Base-by-base conservation (phyloP, 2,329 filamentous ascomycete genomes). In the Alternaria novae-zelandiae region DNA sequence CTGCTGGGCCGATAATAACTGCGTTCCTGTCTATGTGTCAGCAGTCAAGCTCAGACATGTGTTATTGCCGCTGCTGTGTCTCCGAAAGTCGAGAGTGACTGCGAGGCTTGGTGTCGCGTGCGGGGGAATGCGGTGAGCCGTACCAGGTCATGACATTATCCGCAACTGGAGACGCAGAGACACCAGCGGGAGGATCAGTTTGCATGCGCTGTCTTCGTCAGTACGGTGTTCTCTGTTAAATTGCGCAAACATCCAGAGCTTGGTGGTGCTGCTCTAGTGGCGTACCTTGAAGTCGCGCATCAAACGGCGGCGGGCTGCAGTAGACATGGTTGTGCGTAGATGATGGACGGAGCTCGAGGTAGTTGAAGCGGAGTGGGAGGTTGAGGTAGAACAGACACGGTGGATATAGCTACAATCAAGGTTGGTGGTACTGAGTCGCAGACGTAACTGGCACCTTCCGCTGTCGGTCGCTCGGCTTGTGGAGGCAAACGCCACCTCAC, bases 241-340 rank as follows among this genome's bases (percentile, higher is more conserved):
- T 46, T 56, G 51, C 47, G 25, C 44, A 12, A 54, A 44, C 44
- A n/a, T 45, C 46, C 44, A 43, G 21, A 53, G 47, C 57, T 61
- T 51, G 54, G 26, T 54, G 54, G 53, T 57, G 30, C 57, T 51
- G 46, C 57, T 57, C 43, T 45, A 64, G 73, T 71, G 70, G 78
- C 88, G 64, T 81, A 96, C 94, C 91, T 98, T 98, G 88, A 98
- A 98, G 86, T 98, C 96, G 81, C 96, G 92, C 96, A 99, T 98
- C 81, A 99, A 86, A 79, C 96, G 93, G 80, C 96, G 92, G 80
- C 96, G 91, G 72, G 96, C 96, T 72, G 95, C 92, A 68, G 96
- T 98, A 75, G 95, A 98, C 95, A 93, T 94, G 47, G 43, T 57
- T 45, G 17, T 15, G 30, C 17, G 20, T 5, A 36, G 26, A n/a